Conservation (phyloP, 2,329 filamentous ascomycete genomes). For the Claviceps arundinis region DNA sequence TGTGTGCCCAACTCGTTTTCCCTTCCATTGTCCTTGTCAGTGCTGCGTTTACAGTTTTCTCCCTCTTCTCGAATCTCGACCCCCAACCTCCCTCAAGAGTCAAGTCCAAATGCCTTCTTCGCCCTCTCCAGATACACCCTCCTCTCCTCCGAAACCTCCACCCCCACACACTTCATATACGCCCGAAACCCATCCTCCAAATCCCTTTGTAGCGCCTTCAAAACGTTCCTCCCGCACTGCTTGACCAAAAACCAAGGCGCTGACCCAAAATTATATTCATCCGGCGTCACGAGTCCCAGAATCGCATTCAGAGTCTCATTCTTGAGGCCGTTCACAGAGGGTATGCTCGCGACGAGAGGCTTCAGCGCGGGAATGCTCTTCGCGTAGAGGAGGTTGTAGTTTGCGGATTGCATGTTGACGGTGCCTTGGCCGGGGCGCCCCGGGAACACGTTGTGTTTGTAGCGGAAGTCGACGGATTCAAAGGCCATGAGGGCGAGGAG, state of each 20-base stretch:
- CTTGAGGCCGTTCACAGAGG: background rate
- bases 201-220: slow-evolving; percentile 20
- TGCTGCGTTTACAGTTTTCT: no score
- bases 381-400: slow-evolving; percentile 36
- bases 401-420: slow-evolving; percentile 37
- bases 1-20: no score
- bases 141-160: slow-evolving; percentile 19
- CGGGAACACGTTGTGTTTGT: slow-evolving; percentile 49
- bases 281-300: slow-evolving; percentile 29
- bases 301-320: slow-evolving; percentile 23
- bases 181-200: slow-evolving; percentile 27
- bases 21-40: no score
- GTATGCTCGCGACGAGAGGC: slow-evolving; percentile 17
- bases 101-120: slow-evolving; percentile 33
- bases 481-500: slow-evolving; percentile 57
- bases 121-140: slow-evolving; percentile 29
- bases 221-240: slow-evolving; percentile 25
- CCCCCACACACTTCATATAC: slow-evolving; percentile 37
- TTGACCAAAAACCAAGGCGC: slow-evolving; percentile 37
- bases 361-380: slow-evolving; percentile 25
- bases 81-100: background rate
- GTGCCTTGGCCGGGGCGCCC: slow-evolving; percentile 59
- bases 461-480: slow-evolving; percentile 58
- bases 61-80: no score
- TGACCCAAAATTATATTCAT: slow-evolving; percentile 41